phyloP scores from a whole-genome alignment of 2,329 filamentous ascomycete genomes.

The Dactylellina leptospora region DNA sequence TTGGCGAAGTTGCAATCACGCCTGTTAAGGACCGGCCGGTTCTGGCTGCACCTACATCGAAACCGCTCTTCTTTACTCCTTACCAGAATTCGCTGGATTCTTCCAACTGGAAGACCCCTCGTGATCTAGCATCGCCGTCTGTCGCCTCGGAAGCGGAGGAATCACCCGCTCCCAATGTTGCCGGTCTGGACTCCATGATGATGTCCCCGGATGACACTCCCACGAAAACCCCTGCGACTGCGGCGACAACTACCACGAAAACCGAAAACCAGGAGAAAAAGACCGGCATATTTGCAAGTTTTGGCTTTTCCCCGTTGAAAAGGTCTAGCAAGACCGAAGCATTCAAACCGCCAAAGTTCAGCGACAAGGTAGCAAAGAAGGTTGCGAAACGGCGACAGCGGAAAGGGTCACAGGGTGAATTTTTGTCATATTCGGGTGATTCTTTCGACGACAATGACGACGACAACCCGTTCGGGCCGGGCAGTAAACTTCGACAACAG shows the following conservation, averaged over 20 bases:
- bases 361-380: conserved; percentile 43
- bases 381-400: conserved; percentile 34
- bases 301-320: conserved; percentile 39
- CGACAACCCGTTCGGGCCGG: conserved; percentile 16
- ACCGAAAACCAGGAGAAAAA: not conserved
- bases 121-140: conserved; percentile 36
- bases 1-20: conserved; percentile 40
- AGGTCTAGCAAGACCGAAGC: conserved; percentile 18
- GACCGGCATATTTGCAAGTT: conserved; percentile 21
- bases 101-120: conserved; percentile 33
- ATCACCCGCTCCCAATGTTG: conserved; percentile 31
- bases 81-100: conserved; percentile 38
- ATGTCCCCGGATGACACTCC: conserved; percentile 27
- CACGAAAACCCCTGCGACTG: conserved; percentile 14
- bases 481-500: not conserved
- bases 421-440: conserved; percentile 40
- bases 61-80: conserved; percentile 46
- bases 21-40: conserved; percentile 45
- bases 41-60: conserved; percentile 37
- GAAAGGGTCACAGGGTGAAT: conserved; percentile 28
- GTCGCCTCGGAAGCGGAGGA: conserved; percentile 43
- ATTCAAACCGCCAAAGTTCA: conserved; percentile 36
- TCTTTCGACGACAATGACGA: conserved; percentile 34
- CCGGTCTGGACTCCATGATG: conserved; percentile 44
- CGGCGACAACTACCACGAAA: conserved; percentile 4